Evolutionary conservation across 306 rosid species (phyloP).

Genomic region (Argentina anserina): DNA sequence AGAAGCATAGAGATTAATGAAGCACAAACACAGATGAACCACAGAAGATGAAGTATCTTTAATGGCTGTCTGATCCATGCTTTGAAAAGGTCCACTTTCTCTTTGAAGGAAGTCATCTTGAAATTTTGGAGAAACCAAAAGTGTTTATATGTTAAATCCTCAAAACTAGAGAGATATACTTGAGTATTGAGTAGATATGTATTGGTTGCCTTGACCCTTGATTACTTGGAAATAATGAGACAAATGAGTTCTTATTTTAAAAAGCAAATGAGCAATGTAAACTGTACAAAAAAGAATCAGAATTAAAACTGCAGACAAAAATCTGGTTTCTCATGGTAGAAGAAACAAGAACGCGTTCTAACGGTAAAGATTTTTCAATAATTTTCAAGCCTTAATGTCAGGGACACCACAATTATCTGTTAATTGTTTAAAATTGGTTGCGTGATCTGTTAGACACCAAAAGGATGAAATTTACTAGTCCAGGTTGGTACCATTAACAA

Average conservation of each 20-base stretch:
- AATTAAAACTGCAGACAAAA: neutral
- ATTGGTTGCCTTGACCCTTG: neutral
- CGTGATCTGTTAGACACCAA: neutral
- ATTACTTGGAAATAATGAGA: neutral
- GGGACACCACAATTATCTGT: neutral
- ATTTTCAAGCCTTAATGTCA: neutral
- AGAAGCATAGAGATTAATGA: conserved; percentile 78
- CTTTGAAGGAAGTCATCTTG: neutral
- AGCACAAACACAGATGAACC: conserved; percentile 65
- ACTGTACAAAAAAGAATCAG: neutral
- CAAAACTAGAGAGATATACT: neutral
- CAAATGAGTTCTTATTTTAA: neutral
- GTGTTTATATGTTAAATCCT: neutral
- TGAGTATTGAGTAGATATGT: neutral
- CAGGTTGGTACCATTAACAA: neutral
- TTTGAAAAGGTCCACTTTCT: neutral
- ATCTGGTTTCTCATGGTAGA: neutral
- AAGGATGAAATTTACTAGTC: neutral
- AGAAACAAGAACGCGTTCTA: conserved; percentile 3
- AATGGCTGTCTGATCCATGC: conserved; percentile 66
- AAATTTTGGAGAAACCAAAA: neutral
- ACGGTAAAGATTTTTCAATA: neutral
- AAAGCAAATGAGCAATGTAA: neutral
- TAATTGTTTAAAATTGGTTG: neutral
- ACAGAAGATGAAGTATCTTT: conserved; percentile 73